Evolutionary conservation across 2,329 filamentous ascomycete species (phyloP).

Genomic region (Fusarium domesticum): DNA sequence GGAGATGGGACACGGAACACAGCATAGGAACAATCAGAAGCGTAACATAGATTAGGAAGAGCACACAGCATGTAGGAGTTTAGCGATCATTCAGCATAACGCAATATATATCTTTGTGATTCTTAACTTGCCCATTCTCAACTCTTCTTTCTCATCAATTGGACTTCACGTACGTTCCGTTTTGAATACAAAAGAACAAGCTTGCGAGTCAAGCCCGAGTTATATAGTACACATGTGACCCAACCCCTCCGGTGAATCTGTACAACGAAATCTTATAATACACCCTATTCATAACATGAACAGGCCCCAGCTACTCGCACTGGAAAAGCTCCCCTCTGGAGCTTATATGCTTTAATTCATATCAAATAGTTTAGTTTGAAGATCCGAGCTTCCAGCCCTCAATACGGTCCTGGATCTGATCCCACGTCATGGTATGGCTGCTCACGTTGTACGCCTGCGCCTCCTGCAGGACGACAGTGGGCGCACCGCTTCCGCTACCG

Average conservation of each 20-base stretch:
- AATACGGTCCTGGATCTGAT: conserved; percentile 85
- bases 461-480: conserved; percentile 93
- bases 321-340: neutral
- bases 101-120: neutral
- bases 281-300: conserved; percentile 10
- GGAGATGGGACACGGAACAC: neutral
- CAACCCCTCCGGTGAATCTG: neutral
- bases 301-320: neutral
- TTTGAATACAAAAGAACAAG: neutral
- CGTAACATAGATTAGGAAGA: neutral
- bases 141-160: neutral
- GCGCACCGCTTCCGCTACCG: conserved; percentile 77
- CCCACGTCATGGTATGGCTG: conserved; percentile 72
- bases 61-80: neutral
- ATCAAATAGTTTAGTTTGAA: conserved; percentile 25
- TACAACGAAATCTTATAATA: conserved; percentile 22
- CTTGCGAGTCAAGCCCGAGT: neutral
- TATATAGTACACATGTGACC: neutral
- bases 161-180: neutral
- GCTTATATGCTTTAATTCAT: neutral
- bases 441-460: conserved; percentile 70
- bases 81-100: neutral
- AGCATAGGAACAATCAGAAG: neutral
- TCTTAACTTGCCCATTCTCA: neutral
- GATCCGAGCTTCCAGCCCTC: conserved; percentile 78